Evolutionary conservation across 202 grass and related monocot genomes (phyloP), one percentile per base, ranked within the genome.

Genomic region (Brachypodium distachyon): DNA sequence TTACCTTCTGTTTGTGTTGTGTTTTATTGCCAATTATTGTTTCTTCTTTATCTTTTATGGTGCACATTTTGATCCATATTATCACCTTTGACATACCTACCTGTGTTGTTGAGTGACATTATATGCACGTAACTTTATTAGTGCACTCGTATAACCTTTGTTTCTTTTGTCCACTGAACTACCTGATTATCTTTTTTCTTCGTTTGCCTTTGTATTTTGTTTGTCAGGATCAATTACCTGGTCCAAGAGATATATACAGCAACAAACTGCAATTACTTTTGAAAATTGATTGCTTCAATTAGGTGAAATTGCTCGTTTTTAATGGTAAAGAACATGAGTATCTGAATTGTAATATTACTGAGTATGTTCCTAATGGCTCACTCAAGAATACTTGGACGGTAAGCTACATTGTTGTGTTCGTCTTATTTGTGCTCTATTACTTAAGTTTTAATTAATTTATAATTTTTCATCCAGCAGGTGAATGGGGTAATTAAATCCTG

Each of bases 381-480:
- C 48, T 88, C 26, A 84, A 72, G 85, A 94, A 79, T 87, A 87
- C 73, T 52, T 94, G 3, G 77, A 94, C 68, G 79, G 87, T 94
- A 86, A 78, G 69, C 28, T 81, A 26, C 12, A 39, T 80, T 67
- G n/a, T 63, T 7, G 13, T 77, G 19, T 77, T 27, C 74, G 13
- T 69, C 31, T 41, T 55, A 7, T 9, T 82, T 48, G 74, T 68
- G 2, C 1, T 28, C 44, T 69, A 64, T 40, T 13, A 27, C 76
- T 55, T 58, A 10, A 85, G 34, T 33, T 62, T 5, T 26, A 62
- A n/a, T 64, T 83, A n/a, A 72, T 13, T 54, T 62, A 40, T 61
- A 41, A 68, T 51, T 81, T 69, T 70, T 67, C 50, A 69, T 58
- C 71, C 77, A 52, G 21, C 78, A 81, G 85, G 74, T 80, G 67